A percentile compares a stretch with the other conserved stretches of the same genome.
These are phyloP conservation scores for Coleophoma crateriformis DNA, from an alignment of 2,329 filamentous ascomycete genomes.

Conservation along the genomic window DNA sequence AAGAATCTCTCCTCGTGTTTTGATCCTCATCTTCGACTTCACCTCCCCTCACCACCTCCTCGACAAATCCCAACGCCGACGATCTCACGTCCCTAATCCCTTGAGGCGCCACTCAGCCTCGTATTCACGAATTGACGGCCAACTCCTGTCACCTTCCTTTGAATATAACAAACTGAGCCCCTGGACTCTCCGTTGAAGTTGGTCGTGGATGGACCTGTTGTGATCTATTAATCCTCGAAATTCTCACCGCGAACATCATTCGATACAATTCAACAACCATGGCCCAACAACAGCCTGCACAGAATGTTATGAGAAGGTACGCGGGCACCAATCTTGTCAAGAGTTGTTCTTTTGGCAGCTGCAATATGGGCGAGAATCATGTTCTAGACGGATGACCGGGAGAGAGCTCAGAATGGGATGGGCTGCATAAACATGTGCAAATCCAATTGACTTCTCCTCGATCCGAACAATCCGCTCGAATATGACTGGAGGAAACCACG, in stretches of 20 bases:
- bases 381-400: no score
- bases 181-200: no score
- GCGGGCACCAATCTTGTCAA: constrained; percentile 7
- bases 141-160: no score
- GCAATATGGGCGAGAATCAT: no score
- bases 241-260: background rate
- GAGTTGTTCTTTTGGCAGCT: background rate
- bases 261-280: constrained; percentile 13
- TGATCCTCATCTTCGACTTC: background rate
- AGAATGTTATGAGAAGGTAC: constrained; percentile 40
- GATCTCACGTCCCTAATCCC: background rate
- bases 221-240: background rate
- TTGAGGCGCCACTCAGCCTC: no score
- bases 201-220: background rate
- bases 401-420: no score
- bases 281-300: constrained; percentile 24
- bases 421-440: background rate
- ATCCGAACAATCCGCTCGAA: no score
- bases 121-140: no score
- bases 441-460: background rate
- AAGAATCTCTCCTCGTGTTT: no score
- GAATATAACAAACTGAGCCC: no score
- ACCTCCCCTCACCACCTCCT: background rate
- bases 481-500: no score
- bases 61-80: background rate